These are phyloP conservation scores for Fonsecaea monophora DNA, from an alignment of 2,329 filamentous ascomycete genomes.

Conservation along the genomic window DNA sequence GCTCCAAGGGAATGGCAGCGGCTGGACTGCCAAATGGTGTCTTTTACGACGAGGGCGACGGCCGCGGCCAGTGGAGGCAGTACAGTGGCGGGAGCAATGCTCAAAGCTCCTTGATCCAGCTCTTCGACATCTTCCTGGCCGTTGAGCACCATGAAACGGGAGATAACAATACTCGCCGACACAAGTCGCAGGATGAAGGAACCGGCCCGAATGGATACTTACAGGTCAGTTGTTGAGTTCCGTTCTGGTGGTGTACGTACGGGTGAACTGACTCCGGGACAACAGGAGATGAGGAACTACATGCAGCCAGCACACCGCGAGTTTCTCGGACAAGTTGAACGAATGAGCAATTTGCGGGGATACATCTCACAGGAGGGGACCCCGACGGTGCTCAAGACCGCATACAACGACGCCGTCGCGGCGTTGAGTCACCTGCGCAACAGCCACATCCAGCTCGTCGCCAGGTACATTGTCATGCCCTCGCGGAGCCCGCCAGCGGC, in stretches of 20 bases:
- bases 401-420: slow-evolving; percentile 29
- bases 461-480: slow-evolving; percentile 60
- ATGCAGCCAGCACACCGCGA: slow-evolving; percentile 61
- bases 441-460: slow-evolving; percentile 61
- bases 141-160: slow-evolving; percentile 56
- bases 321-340: slow-evolving; percentile 57
- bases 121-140: slow-evolving; percentile 61
- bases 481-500: slow-evolving; percentile 40
- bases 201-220: slow-evolving; percentile 42
- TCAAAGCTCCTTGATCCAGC: slow-evolving; percentile 62
- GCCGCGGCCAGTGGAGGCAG: slow-evolving; percentile 57
- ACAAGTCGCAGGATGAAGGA: slow-evolving; percentile 24
- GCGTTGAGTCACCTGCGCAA: slow-evolving; percentile 56
- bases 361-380: slow-evolving; percentile 50
- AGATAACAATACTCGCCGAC: slow-evolving; percentile 40
- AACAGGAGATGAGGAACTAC: slow-evolving; percentile 60
- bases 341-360: slow-evolving; percentile 54
- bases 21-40: slow-evolving; percentile 60
- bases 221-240: slow-evolving; percentile 38
- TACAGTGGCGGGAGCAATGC: slow-evolving; percentile 63
- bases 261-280: slow-evolving; percentile 23
- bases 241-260: background rate
- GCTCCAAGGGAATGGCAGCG: slow-evolving; percentile 61
- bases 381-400: slow-evolving; percentile 43
- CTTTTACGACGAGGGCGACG: slow-evolving; percentile 60